Percentiles rank a stretch among this genome's conserved stretches.
Conservation (phyloP, 352 stramenopile species). For the Globisporangium heterothallicum region DNA sequence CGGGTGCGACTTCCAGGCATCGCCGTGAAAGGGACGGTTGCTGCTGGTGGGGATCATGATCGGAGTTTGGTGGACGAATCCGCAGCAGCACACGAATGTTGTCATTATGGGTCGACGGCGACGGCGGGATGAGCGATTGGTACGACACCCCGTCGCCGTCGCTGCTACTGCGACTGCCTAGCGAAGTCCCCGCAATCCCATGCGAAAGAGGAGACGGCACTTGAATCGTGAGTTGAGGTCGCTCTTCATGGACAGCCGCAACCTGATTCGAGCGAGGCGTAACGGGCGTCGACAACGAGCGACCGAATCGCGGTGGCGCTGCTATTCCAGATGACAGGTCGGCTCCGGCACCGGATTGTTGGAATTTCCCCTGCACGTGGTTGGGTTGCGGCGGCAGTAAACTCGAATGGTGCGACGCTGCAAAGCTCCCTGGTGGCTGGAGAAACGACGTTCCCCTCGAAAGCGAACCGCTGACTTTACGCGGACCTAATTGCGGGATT, state of each 20-base stretch:
- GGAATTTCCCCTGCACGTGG: conserved; percentile 5
- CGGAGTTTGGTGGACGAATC: conserved; percentile 37
- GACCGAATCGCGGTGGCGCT: conserved; percentile 12
- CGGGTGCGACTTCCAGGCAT: conserved; percentile 52
- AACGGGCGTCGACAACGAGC: conserved; percentile 16
- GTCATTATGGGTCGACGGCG: conserved; percentile 24
- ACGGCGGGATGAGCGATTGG: conserved; percentile 9
- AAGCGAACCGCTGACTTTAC: conserved; percentile 8
- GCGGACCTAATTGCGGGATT: conserved; percentile 16
- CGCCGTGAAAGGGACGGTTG: conserved; percentile 17
- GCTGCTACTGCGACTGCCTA: conserved; percentile 1
- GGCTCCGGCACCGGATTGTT: background rate
- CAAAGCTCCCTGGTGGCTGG: conserved; percentile 10
- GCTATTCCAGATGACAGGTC: conserved; percentile 1
- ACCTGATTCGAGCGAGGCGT: conserved; percentile 5
- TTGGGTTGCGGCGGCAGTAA: conserved; percentile 3
- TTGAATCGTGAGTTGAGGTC: conserved; percentile 16
- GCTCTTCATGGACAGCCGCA: conserved; percentile 2
- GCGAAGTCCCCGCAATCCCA: conserved; percentile 2
- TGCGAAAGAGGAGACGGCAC: conserved; percentile 6
- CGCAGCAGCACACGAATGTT: conserved; percentile 75
- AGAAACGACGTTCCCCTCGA: conserved; percentile 16
- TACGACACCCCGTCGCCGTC: conserved; percentile 17
- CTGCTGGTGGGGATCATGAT: conserved; percentile 18
- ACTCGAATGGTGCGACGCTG: conserved; percentile 1